Conservation (phyloP, 345 rosid species). For the Eucalyptus leucophloia region DNA sequence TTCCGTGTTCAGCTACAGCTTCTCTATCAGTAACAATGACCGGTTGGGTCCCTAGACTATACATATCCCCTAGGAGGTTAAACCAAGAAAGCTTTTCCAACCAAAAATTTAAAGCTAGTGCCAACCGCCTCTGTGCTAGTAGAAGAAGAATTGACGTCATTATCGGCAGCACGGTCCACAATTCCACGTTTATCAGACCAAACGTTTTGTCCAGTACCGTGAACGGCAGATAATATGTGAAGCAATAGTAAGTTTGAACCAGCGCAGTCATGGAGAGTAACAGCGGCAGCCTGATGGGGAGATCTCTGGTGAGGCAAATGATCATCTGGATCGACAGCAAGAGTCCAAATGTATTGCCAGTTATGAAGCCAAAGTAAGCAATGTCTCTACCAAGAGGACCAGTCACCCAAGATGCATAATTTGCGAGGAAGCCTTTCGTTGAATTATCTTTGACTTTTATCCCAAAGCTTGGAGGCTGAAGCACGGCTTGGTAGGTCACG, state of each 20-base stretch:
- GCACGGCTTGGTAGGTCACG: background rate
- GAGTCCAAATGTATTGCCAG: background rate
- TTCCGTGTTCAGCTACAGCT: background rate
- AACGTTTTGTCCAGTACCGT: background rate
- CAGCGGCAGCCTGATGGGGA: background rate
- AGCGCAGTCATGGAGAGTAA: background rate
- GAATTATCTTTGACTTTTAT: background rate
- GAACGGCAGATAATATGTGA: background rate
- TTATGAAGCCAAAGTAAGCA: background rate
- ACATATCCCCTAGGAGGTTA: background rate
- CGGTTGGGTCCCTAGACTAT: background rate
- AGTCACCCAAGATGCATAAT: background rate
- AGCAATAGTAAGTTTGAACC: too few species aligned
- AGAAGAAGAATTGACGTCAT: background rate
- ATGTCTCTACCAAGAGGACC: background rate
- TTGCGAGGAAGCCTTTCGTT: background rate
- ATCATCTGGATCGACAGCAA: background rate
- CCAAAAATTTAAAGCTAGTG: background rate
- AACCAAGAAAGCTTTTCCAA: background rate
- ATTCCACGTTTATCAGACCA: background rate
- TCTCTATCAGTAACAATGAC: background rate
- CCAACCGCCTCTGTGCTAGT: background rate
- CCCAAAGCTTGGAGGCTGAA: background rate
- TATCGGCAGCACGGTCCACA: background rate
- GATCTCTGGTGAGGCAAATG: background rate